Evolutionary conservation across 1,139 yeast genomes (phyloP).

Genomic region (Lipomyces yarrowii): DNA sequence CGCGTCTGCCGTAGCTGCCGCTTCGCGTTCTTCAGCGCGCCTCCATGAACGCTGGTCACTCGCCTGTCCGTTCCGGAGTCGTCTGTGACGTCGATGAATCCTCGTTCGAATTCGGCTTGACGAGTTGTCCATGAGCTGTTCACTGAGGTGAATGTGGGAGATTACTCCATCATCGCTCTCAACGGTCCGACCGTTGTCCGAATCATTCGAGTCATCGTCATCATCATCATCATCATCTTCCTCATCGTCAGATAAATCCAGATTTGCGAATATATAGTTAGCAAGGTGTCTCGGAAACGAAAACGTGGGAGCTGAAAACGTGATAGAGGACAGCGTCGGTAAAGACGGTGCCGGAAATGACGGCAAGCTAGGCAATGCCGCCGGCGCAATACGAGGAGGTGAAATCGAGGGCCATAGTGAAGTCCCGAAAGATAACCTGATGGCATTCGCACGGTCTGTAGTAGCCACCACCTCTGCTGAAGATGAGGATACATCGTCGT

Average conservation of each 20-base stretch:
- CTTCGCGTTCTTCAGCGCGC: background rate
- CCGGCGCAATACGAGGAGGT: background rate
- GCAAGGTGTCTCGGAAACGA: conserved; percentile 27
- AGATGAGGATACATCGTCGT: background rate
- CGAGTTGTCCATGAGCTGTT: background rate
- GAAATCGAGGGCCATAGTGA: conserved; percentile 2
- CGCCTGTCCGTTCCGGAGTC: background rate
- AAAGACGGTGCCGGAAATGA: background rate
- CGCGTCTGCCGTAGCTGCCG: conserved; percentile 14
- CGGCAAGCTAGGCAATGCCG: conserved; percentile 4
- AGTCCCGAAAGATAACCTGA: background rate
- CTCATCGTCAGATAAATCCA: conserved; percentile 6
- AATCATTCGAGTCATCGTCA: background rate
- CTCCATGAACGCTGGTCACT: background rate
- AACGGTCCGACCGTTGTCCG: background rate
- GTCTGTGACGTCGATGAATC: background rate
- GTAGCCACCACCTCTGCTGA: background rate
- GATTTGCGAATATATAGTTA: conserved; percentile 17
- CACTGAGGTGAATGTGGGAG: background rate
- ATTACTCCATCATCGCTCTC: conserved; percentile 10
- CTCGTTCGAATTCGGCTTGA: background rate
- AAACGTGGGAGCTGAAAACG: conserved; percentile 15
- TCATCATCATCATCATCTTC: conserved; percentile 1
- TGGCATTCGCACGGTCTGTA: background rate
- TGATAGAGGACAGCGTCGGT: background rate